Base-by-base conservation (phyloP, 2,329 filamentous ascomycete species). In the Phyllachora maydis region DNA sequence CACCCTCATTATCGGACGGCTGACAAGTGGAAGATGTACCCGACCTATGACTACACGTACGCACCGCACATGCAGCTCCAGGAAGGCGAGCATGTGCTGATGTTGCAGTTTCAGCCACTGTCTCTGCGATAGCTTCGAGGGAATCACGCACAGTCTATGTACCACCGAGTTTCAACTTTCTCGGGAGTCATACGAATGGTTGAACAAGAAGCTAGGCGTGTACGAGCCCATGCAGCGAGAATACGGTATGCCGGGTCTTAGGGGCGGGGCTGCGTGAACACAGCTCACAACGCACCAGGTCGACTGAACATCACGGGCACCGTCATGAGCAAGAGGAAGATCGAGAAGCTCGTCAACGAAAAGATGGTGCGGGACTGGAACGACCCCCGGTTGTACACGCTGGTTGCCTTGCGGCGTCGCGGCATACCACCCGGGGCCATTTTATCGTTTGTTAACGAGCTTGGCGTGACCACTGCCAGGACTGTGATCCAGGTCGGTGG, bases 1-100 rank as follows among this genome's bases (percentile, higher is more conserved):
- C 58, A 57, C 30, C 60, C 69, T 20, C 81, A 91, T 43, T 69
- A 79, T 46, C 65, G 78, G 17, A 91, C 83, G 0, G 79, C 77
- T 15, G 56, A 65, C 32, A 69, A 74, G 41, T 95, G 83, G 82
- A 74, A 70, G 46, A 91, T 93, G 32, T 93, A 92, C 44, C 88
- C 88, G 0, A 90, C 85, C 0, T 93, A 93, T 40, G 83, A 92
- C 45, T 90, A n/a, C n/a, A n/a, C n/a, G n/a, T n/a, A n/a, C n/a
- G n/a, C n/a, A n/a, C n/a, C n/a, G n/a, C n/a, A n/a, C n/a, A n/a
- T n/a, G n/a, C n/a, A n/a, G n/a, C n/a, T n/a, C n/a, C n/a, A n/a
- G n/a, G n/a, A n/a, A n/a, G n/a, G n/a, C n/a, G n/a, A n/a, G n/a
- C n/a, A n/a, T n/a, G n/a, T n/a, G n/a, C n/a, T n/a, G n/a, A n/a